A percentile compares a stretch with the other conserved stretches of the same genome.
These are phyloP conservation scores for Podospora sp. DNA, from an alignment of 495 filamentous ascomycete species.

Conservation along the genomic window DNA sequence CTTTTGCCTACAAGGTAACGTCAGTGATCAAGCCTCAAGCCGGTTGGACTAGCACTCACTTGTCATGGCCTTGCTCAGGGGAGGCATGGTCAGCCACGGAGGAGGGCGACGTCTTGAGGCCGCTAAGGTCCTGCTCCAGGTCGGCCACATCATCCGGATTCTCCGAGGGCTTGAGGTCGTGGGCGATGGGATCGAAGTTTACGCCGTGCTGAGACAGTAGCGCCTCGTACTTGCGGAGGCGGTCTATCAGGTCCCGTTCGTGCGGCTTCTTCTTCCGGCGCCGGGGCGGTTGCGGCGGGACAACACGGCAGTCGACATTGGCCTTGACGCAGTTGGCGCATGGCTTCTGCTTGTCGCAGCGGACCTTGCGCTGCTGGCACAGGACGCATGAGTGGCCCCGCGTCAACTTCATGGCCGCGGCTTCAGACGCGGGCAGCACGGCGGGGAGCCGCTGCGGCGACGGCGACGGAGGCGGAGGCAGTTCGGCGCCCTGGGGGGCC, in stretches of 20 bases:
- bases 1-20: conserved; percentile 28
- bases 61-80: conserved; percentile 34
- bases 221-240: conserved; percentile 57
- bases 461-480: conserved; percentile 42
- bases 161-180: conserved; percentile 46
- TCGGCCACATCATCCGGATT: conserved; percentile 52
- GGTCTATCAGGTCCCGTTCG: conserved; percentile 54
- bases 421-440: conserved; percentile 20
- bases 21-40: not conserved
- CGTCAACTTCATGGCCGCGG: conserved; percentile 52
- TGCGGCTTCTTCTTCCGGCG: conserved; percentile 60
- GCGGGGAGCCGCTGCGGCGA: conserved; percentile 32
- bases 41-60: conserved; percentile 27
- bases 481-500: conserved; percentile 34
- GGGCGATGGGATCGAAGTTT: conserved; percentile 47
- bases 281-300: conserved; percentile 60
- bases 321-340: conserved; percentile 69
- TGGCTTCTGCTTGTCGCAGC: conserved; percentile 65
- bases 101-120: conserved; percentile 42
- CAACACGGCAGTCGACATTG: conserved; percentile 60
- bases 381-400: conserved; percentile 63
- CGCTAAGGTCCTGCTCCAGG: conserved; percentile 50
- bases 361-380: conserved; percentile 69
- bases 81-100: conserved; percentile 37
- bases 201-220: conserved; percentile 56